These are phyloP conservation scores for Dryadomyces sulphureus DNA, from an alignment of 2,329 filamentous ascomycete genomes.

Conservation along the genomic window DNA sequence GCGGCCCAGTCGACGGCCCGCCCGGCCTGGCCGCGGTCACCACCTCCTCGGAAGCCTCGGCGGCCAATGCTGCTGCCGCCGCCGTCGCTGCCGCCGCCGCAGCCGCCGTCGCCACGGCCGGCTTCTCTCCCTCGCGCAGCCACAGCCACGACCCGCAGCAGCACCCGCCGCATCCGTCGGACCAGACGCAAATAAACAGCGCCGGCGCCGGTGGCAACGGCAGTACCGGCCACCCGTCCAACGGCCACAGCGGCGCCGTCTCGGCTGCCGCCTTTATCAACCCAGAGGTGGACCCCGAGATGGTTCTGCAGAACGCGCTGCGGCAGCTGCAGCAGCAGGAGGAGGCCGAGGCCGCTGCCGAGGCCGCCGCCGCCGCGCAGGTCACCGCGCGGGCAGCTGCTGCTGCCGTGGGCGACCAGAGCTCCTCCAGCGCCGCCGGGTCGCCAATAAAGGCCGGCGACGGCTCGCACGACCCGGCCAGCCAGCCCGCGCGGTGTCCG, in stretches of 20 bases:
- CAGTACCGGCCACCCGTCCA: constrained; percentile 5
- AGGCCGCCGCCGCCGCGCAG: constrained; percentile 30
- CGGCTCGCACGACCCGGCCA: constrained; percentile 18
- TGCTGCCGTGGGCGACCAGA: constrained; percentile 9
- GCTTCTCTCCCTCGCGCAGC: background rate
- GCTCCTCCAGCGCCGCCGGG: background rate
- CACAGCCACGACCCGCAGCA: constrained; percentile 16
- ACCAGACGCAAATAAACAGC: constrained; percentile 6
- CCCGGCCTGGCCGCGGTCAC: background rate
- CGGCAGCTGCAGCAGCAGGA: constrained; percentile 44
- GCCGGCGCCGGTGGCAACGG: constrained; percentile 6
- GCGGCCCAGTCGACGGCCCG: constrained; percentile 1
- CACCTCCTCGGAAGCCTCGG: constrained; percentile 3
- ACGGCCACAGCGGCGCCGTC: constrained; percentile 16
- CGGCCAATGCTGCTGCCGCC: constrained; percentile 8
- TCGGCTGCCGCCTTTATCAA: constrained; percentile 10
- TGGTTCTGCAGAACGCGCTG: constrained; percentile 43
- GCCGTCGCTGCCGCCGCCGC: constrained; percentile 11
- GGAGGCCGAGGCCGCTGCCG: constrained; percentile 41
- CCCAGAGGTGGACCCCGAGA: constrained; percentile 38
- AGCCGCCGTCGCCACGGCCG: constrained; percentile 2
- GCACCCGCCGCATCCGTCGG: constrained; percentile 1
- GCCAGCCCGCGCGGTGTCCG: constrained; percentile 37
- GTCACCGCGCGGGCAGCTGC: background rate
- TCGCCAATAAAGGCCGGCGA: constrained; percentile 4